Base-by-base conservation (phyloP, 2,329 filamentous ascomycete genomes). In the Talaromyces sp. region DNA sequence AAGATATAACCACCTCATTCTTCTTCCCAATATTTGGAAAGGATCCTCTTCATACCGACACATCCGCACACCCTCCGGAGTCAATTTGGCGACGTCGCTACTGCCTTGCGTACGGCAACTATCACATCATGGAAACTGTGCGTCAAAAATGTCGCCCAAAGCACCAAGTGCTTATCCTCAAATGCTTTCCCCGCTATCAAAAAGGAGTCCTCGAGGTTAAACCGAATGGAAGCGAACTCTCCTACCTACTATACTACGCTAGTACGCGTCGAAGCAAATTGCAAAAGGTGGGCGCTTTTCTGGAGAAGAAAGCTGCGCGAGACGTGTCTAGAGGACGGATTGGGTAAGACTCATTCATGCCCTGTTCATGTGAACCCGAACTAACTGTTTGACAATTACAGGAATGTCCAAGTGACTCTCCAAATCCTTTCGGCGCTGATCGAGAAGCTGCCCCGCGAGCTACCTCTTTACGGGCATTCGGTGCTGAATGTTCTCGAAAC, bases 171-270 rank as follows among this genome's bases (percentile, higher is more conserved):
- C 84, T 98, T 67, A 90, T 97, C 70, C 86, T 97, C 70, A 97
- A 97, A 82, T 98, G 94, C 83, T 99, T 97, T 78, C 95, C 95
- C 47, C 90, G 90, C 71, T 93, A 91, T 69, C 91, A 91, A 69
- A 98, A 97, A 81, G 92, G 92, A 61, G 89, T 91, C 68, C 90
- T 93, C 75, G 92, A 97, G 73, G 92, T 97, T 74, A 96, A 94
- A 80, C 93, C 95, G 52, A 98, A 98, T 80, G 92, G 92, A 70
- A 96, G 92, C 80, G 95, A 99, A 83, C 87, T 99, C 68, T 96
- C 92, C 79, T 98, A 98, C 77, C 87, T 99, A 69, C 87, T 98
- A 63, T 98, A 96, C 85, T 98, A 99, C 83, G 93, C 92, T 67
- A 96, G 91, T 75, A 97, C 93, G 71, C 91, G 94, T 67, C 89